Base-by-base conservation (phyloP, 2,329 filamentous ascomycete species). In the Diaporthe citrichinensis region DNA sequence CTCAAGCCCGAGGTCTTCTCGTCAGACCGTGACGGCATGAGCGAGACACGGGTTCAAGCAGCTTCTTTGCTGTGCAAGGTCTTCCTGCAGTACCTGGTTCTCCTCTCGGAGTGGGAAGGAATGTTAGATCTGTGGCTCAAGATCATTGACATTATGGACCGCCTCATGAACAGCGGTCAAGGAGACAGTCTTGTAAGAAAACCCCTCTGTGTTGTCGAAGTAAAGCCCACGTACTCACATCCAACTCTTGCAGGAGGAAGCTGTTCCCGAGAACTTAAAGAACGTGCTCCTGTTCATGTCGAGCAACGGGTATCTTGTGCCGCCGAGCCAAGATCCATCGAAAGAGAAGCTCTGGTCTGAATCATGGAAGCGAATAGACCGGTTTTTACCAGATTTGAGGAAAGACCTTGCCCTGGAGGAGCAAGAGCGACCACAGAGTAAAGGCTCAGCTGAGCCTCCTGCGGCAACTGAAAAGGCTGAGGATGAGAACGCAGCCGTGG, bases 251-350 rank as follows among this genome's bases (percentile, higher is more conserved):
- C 79, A 98, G 92, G 95, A 98, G 85, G 97, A 99, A 87, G 96
- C 97, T 17, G 95, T 98, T 3, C 94, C 95, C 0, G 97, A 99
- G 84, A 97, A 95, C 78, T 87, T 99, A 75, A 99, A 99, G 86
- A 99, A 99, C 79, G 95, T 98, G 71, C 87, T 98, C 34, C 89
- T 99, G 14, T 97, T 99, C 80, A 98, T 99, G 95, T 92, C 94
- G 8, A 97, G 93, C 82, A 96, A 94, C 69, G 96, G 94, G 49
- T 96, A 94, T 80, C 90, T 99, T 7, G 92, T 95, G 0, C 90
- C 94, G 1, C 94, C 94, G 17, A 87, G 85, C 78, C 84, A 89
- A 79, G 89, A 92, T 77, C 81, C 87, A 1, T 86, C 85, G 7
- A 89, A 90, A 79, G 88, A 88, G 82, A 88, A 87, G 80, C 85